These are phyloP conservation scores for Rhynchosporium agropyri DNA, from an alignment of 2,329 filamentous ascomycete genomes.

Conservation along the genomic window DNA sequence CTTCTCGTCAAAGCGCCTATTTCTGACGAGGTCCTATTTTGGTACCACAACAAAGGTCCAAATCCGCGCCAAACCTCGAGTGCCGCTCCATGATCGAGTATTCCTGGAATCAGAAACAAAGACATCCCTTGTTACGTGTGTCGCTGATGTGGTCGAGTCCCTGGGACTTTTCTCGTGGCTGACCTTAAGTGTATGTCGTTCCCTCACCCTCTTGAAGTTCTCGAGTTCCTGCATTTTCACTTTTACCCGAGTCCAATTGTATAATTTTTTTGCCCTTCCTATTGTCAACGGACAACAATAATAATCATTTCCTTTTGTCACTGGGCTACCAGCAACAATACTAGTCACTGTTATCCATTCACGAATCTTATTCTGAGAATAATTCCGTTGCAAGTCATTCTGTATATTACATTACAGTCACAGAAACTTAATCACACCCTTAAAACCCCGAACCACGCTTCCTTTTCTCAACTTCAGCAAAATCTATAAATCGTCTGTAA, in stretches of 20 bases:
- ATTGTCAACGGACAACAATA: slow-evolving; percentile 34
- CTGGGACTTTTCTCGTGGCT: slow-evolving; percentile 21
- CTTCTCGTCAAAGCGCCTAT: slow-evolving; percentile 37
- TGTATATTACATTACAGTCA: slow-evolving; percentile 20
- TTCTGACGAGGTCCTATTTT: slow-evolving; percentile 39
- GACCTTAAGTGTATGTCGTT: slow-evolving; percentile 35
- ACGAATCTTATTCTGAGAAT: slow-evolving; percentile 28
- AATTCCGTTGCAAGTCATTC: slow-evolving; percentile 20
- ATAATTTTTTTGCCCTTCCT: slow-evolving; percentile 22
- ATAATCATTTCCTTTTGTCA: slow-evolving; percentile 24
- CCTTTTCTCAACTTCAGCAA: slow-evolving; percentile 13
- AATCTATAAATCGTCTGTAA: slow-evolving; percentile 15
- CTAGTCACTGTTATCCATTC: slow-evolving; percentile 25
- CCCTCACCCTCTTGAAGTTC: slow-evolving; percentile 20
- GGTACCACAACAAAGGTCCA: slow-evolving; percentile 37
- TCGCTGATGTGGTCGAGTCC: slow-evolving; percentile 24
- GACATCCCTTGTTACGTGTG: slow-evolving; percentile 33
- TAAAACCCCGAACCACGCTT: slow-evolving; percentile 1
- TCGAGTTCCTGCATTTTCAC: slow-evolving; percentile 18
- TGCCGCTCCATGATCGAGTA: slow-evolving; percentile 27
- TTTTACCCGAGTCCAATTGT: slow-evolving; percentile 25
- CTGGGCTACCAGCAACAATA: slow-evolving; percentile 27
- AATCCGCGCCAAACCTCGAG: slow-evolving; percentile 28
- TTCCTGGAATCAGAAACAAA: slow-evolving; percentile 36
- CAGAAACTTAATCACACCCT: slow-evolving; percentile 21